Base-by-base conservation (phyloP, 139 green algal genomes). In the Pleodorina starrii region DNA sequence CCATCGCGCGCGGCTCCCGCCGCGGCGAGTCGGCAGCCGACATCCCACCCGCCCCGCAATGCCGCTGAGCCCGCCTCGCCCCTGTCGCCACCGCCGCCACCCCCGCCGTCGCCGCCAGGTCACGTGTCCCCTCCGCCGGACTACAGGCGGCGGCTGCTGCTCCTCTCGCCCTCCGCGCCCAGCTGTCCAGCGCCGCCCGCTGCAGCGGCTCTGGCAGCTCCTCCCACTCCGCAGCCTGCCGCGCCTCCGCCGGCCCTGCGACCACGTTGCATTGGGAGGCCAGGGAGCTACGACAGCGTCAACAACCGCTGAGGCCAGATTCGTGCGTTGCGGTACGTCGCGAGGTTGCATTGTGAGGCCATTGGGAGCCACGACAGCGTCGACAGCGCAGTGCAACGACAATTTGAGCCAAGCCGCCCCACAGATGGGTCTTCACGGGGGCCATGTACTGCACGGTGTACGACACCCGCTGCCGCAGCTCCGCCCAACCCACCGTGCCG, bases 401-500 rank as follows among this genome's bases (percentile, higher is more conserved):
- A 17, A 60, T 14, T 60, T 46, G 9, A 46, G 9, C 68, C n/a
- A 21, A 44, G 32, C 35, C 10, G n/a, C 68, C 35, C 32, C 10
- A 25, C n/a, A n/a, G n/a, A n/a, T n/a, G n/a, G n/a, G n/a, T n/a
- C n/a, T n/a, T n/a, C n/a, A n/a, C n/a, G n/a, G n/a, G n/a, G n/a
- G n/a, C n/a, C n/a, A 25, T 7, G n/a, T 5, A 60, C 32, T 76
- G 68, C 35, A 40, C 32, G 43, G 42, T 40, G 5, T 60, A 4
- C 73, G 1, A 38, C 73, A 60, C 5, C 73, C 44, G 43, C 60
- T 29, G 4, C 44, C 4, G 5, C 73, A 81, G n/a, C n/a, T n/a
- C n/a, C n/a, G n/a, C n/a, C 40, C 75, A 42, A 81, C 77, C 42
- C 81, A 87, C 81, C 44, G 81, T 38, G 36, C 1, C 10, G 44